Conservation (phyloP, 2,329 filamentous ascomycete genomes). For the Lasiodiplodia sp. region DNA sequence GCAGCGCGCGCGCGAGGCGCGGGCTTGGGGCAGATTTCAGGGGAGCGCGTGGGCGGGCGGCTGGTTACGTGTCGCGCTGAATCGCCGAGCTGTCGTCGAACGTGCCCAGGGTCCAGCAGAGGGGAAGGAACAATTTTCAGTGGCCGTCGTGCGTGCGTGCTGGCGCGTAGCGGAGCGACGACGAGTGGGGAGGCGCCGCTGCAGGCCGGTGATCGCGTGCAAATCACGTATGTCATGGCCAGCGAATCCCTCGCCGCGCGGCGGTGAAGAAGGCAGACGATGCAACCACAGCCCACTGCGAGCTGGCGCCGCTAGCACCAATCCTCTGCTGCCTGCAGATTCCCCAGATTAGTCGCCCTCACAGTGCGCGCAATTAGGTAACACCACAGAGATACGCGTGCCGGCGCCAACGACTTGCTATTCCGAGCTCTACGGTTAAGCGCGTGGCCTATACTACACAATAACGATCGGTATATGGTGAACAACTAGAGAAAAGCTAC, state of each 20-base stretch:
- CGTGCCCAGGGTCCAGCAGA: conserved; percentile 23
- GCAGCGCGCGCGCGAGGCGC: background rate
- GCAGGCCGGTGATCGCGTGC: conserved; percentile 28
- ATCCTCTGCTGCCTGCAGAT: conserved; percentile 13
- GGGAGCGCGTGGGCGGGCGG: conserved; percentile 17
- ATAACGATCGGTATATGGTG: conserved; percentile 29
- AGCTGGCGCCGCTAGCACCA: conserved; percentile 13
- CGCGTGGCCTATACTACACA: conserved; percentile 30
- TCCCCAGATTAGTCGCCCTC: conserved; percentile 6
- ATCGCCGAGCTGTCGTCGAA: background rate
- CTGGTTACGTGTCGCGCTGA: conserved; percentile 2
- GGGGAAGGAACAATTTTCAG: background rate
- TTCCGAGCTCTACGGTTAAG: conserved; percentile 20
- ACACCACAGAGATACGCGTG: conserved; percentile 3
- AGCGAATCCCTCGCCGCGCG: conserved; percentile 23
- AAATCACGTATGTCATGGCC: conserved; percentile 29
- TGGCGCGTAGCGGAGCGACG: conserved; percentile 18
- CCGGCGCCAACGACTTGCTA: conserved; percentile 16
- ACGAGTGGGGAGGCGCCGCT: conserved; percentile 29
- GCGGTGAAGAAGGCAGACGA: conserved; percentile 26
- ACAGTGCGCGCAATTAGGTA: conserved; percentile 15
- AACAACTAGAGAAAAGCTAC: conserved; percentile 1
- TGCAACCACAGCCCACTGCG: conserved; percentile 22
- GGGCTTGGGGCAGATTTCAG: conserved; percentile 17
- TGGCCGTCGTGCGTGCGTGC: conserved; percentile 7